These are phyloP conservation scores for Candida adriatica DNA, from an alignment of 805 yeast species.

Conservation along the genomic window DNA sequence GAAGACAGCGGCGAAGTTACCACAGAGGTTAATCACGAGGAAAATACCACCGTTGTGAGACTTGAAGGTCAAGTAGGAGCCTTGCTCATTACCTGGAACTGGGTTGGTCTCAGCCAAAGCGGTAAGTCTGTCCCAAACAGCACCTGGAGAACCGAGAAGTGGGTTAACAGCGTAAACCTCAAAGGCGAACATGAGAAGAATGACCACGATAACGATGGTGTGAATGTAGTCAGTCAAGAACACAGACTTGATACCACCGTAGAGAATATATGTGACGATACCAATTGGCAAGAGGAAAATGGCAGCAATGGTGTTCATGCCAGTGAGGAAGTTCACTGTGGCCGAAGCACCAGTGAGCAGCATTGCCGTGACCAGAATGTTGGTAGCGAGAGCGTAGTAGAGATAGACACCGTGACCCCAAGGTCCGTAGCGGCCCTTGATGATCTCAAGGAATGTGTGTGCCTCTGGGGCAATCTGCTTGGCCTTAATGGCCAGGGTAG, in stretches of 20 bases:
- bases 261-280: slow-evolving; percentile 63
- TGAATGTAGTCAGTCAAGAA: slow-evolving; percentile 75
- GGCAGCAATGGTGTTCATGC: slow-evolving; percentile 76
- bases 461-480: slow-evolving; percentile 88
- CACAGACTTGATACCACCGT: slow-evolving; percentile 81
- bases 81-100: slow-evolving; percentile 71
- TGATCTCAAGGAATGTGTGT: slow-evolving; percentile 84
- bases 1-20: slow-evolving; percentile 86
- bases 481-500: slow-evolving; percentile 81
- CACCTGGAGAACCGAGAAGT: slow-evolving; percentile 73
- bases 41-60: slow-evolving; percentile 85
- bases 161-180: slow-evolving; percentile 66
- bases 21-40: slow-evolving; percentile 81
- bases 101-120: slow-evolving; percentile 57
- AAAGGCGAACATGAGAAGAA: slow-evolving; percentile 77
- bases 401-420: slow-evolving; percentile 61
- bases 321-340: slow-evolving; percentile 72
- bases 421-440: slow-evolving; percentile 76
- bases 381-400: slow-evolving; percentile 82
- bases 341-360: slow-evolving; percentile 87
- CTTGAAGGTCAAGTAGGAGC: slow-evolving; percentile 84
- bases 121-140: slow-evolving; percentile 68
- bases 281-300: slow-evolving; percentile 79
- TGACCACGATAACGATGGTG: slow-evolving; percentile 72
- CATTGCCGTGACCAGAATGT: slow-evolving; percentile 89